Evolutionary conservation across 1,284 basidiomycete genomes (phyloP).

Genomic region (Rhodotorula glutinis): DNA sequence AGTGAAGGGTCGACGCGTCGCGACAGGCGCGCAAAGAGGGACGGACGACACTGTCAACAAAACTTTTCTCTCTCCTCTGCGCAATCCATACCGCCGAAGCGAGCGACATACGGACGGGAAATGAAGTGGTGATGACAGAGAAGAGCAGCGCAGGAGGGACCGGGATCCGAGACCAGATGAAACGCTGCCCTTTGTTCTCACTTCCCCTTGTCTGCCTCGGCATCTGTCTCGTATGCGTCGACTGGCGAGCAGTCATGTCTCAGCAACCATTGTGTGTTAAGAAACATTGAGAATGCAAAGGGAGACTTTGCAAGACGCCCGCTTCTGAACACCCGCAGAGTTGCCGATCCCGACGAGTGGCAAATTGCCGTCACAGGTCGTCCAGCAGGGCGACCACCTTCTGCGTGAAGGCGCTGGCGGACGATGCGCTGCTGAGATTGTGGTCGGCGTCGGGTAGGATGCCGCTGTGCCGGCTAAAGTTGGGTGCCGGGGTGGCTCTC

Average conservation of each 20-base stretch:
- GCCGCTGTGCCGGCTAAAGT: neutral
- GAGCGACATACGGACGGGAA: neutral
- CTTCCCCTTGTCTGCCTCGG: constrained; percentile 1
- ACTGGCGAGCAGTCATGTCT: neutral
- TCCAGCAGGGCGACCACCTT: neutral
- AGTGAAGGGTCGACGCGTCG: neutral
- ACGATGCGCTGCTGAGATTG: neutral
- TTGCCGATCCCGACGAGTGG: neutral
- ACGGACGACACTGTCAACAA: neutral
- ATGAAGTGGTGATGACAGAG: neutral
- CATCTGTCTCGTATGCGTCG: neutral
- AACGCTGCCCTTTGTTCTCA: neutral
- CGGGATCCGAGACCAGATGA: neutral
- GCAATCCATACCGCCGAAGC: too few species aligned
- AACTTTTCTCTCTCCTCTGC: neutral
- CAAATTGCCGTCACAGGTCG: neutral
- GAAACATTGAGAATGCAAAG: too few species aligned
- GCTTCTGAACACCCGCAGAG: neutral
- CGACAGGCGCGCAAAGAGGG: neutral
- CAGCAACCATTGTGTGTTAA: neutral
- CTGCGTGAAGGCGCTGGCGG: neutral
- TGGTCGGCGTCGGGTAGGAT: constrained; percentile 2
- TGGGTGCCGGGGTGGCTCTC: neutral
- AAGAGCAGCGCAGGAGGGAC: neutral
- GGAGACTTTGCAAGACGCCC: neutral